Percentiles rank a stretch among this genome's conserved stretches.
Evolutionary conservation across 2,329 filamentous ascomycete genomes (phyloP).

Genomic region (Neonectria hederae): DNA sequence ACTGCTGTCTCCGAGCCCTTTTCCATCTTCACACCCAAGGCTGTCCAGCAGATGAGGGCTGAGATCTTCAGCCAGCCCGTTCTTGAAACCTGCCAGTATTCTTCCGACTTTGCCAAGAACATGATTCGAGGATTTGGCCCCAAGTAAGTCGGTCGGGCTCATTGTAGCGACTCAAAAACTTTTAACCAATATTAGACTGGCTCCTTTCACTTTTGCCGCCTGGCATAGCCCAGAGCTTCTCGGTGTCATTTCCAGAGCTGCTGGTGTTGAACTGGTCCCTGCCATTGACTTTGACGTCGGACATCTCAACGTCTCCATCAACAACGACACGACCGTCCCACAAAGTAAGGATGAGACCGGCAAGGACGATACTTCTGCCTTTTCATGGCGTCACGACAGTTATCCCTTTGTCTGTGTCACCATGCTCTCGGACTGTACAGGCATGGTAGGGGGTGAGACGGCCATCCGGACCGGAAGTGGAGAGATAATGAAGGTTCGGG

Average conservation of each 20-base stretch:
- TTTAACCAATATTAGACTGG: conserved; percentile 47
- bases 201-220: conserved; percentile 70
- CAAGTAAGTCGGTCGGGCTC: conserved; percentile 53
- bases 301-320: conserved; percentile 63
- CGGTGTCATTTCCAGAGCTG: conserved; percentile 59
- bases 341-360: too few relatives aligned
- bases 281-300: conserved; percentile 64
- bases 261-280: conserved; percentile 64
- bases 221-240: conserved; percentile 57
- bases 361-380: conserved; percentile 61
- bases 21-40: conserved; percentile 68
- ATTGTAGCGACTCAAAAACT: accelerated
- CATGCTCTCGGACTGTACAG: conserved; percentile 70
- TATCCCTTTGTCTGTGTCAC: conserved; percentile 74
- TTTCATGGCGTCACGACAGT: conserved; percentile 72
- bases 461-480: conserved; percentile 62
- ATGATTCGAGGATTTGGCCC: conserved; percentile 60
- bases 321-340: conserved; percentile 51
- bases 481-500: conserved; percentile 65
- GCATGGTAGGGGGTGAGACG: conserved; percentile 73
- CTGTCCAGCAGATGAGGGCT: conserved; percentile 67
- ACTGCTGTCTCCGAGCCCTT: conserved; percentile 73
- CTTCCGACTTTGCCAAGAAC: conserved; percentile 56
- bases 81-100: conserved; percentile 65
- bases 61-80: conserved; percentile 69